Evolutionary conservation across 2,329 filamentous ascomycete genomes (phyloP).

Genomic region (Xylaria sp.): DNA sequence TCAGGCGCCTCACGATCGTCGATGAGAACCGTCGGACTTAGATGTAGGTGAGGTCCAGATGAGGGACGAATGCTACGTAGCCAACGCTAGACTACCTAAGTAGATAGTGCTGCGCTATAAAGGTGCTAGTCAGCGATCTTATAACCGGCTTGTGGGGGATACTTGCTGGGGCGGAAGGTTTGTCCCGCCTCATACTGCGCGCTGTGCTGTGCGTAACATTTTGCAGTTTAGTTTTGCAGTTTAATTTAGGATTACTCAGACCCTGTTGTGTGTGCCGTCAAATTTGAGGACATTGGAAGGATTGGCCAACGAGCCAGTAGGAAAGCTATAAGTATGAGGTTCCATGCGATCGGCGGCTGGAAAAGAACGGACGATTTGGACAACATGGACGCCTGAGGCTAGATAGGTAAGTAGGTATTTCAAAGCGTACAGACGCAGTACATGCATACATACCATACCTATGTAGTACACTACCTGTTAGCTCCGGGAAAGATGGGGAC

Average conservation of each 20-base stretch:
- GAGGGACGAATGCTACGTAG: slow-evolving; percentile 27
- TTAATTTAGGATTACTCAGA: slow-evolving; percentile 11
- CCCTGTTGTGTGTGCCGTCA: not conserved
- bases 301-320: slow-evolving; percentile 3
- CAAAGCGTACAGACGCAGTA: not conserved
- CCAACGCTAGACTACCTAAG: not conserved
- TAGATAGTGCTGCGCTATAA: not conserved
- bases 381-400: too few relatives aligned
- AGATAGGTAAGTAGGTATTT: too few relatives aligned
- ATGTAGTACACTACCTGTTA: not conserved
- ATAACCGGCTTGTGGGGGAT: slow-evolving; percentile 19
- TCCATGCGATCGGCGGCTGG: slow-evolving; percentile 9
- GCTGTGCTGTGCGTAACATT: slow-evolving; percentile 1
- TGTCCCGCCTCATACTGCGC: slow-evolving; percentile 22
- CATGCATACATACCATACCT: not conserved
- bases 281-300: slow-evolving; percentile 10
- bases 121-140: slow-evolving; percentile 24
- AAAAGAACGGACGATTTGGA: not conserved
- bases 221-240: not conserved
- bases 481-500: slow-evolving; percentile 15
- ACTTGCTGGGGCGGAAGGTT: slow-evolving; percentile 32
- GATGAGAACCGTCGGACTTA: slow-evolving; percentile 13
- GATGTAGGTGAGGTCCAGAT: not conserved
- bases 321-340: slow-evolving; percentile 1
- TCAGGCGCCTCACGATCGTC: slow-evolving; percentile 26